These are phyloP conservation scores for Coprinellus aureogranulatus DNA, from an alignment of 768 basidiomycete species.

Conservation along the genomic window DNA sequence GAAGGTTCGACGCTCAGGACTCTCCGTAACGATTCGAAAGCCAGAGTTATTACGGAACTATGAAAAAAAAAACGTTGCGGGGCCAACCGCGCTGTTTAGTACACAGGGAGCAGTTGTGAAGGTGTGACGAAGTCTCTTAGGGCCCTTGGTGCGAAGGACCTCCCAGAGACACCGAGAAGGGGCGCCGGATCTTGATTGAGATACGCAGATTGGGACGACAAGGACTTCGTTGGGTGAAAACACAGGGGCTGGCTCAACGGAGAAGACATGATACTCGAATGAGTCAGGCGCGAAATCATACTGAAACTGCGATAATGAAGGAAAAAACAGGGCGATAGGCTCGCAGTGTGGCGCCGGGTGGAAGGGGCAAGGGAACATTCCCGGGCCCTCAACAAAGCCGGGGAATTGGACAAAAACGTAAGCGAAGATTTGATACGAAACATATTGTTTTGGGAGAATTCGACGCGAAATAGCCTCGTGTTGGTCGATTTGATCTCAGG, in stretches of 20 bases:
- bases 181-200: conserved; percentile 45
- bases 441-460: conserved; percentile 10
- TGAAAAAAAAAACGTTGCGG: conserved; percentile 52
- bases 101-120: conserved; percentile 10
- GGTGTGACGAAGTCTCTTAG: conserved; percentile 13
- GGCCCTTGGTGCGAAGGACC: conserved; percentile 12
- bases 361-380: conserved; percentile 7
- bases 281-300: conserved; percentile 4
- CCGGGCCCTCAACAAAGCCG: not conserved
- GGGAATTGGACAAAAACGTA: conserved; percentile 7
- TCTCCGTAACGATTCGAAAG: conserved; percentile 3
- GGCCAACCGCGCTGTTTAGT: conserved; percentile 21
- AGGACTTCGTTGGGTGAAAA: conserved; percentile 16
- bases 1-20: conserved; percentile 1
- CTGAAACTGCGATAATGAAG: conserved; percentile 1
- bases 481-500: conserved; percentile 8
- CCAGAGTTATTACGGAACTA: conserved; percentile 21
- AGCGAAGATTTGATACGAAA: conserved; percentile 7
- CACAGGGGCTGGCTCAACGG: conserved; percentile 8
- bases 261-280: conserved; percentile 1
- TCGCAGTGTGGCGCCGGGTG: conserved; percentile 9
- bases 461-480: conserved; percentile 19
- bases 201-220: conserved; percentile 28
- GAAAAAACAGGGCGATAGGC: conserved; percentile 1
- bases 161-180: conserved; percentile 33